Evolutionary conservation across 2,329 filamentous ascomycete species (phyloP).

Genomic region (Bipolaris cookei): DNA sequence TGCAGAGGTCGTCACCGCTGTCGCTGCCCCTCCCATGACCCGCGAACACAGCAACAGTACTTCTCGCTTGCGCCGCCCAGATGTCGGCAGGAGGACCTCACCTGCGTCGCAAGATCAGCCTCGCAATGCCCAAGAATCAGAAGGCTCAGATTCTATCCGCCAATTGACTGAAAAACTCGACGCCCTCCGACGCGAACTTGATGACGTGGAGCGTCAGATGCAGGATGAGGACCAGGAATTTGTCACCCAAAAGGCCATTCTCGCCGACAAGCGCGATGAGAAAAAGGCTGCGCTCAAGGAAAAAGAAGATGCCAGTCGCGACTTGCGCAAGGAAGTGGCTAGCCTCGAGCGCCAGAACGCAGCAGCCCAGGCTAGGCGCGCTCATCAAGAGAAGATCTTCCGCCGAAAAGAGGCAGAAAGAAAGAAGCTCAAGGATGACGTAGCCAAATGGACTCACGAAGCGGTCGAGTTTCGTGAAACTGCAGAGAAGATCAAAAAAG

Average conservation of each 20-base stretch:
- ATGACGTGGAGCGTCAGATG: slow-evolving; percentile 75
- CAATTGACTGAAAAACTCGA: slow-evolving; percentile 84
- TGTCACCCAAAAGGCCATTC: slow-evolving; percentile 50
- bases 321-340: slow-evolving; percentile 80
- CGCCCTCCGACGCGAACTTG: slow-evolving; percentile 79
- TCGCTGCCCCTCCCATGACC: slow-evolving; percentile 65
- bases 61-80: slow-evolving; percentile 65
- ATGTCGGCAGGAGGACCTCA: slow-evolving; percentile 76
- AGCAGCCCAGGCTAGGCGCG: slow-evolving; percentile 76
- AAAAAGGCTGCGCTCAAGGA: slow-evolving; percentile 80
- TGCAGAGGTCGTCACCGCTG: slow-evolving; percentile 67
- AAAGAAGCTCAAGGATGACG: slow-evolving; percentile 72
- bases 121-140: slow-evolving; percentile 46
- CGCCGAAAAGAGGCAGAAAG: slow-evolving; percentile 73
- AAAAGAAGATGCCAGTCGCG: slow-evolving; percentile 88
- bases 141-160: slow-evolving; percentile 61
- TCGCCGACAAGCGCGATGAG: slow-evolving; percentile 79
- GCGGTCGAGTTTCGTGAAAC: slow-evolving; percentile 62
- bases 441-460: slow-evolving; percentile 70
- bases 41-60: slow-evolving; percentile 69
- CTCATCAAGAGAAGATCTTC: slow-evolving; percentile 75
- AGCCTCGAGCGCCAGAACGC: slow-evolving; percentile 82
- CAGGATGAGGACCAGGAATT: slow-evolving; percentile 65
- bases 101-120: slow-evolving; percentile 60
- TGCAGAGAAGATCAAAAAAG: slow-evolving; percentile 56